Evolutionary conservation across 257 asterid species (phyloP).

Genomic region (Penstemon eatonii): DNA sequence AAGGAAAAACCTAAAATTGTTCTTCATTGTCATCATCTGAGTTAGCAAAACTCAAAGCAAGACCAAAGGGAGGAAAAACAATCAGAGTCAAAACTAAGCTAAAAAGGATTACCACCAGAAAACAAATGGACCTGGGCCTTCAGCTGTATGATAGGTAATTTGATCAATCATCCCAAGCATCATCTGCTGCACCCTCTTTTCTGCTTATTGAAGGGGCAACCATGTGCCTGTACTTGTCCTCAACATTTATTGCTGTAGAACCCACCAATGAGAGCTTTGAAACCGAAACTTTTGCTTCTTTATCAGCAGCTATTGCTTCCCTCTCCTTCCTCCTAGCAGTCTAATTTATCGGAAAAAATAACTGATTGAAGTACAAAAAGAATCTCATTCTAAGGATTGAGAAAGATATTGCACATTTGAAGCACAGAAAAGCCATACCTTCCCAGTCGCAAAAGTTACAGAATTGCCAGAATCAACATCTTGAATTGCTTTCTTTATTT

Average conservation of each 20-base stretch:
- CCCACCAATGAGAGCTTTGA: slow-evolving; percentile 54
- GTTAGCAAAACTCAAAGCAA: background rate
- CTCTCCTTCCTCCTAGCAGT: slow-evolving; percentile 79
- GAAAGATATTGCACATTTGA: background rate
- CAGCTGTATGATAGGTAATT: background rate
- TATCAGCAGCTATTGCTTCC: slow-evolving; percentile 76
- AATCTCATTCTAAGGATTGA: background rate
- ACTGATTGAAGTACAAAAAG: background rate
- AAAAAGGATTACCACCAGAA: slow-evolving; percentile 3
- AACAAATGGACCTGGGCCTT: background rate
- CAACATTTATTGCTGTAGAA: slow-evolving; percentile 53
- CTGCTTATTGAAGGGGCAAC: slow-evolving; percentile 46
- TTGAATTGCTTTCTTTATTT: slow-evolving; percentile 79
- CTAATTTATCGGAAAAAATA: slow-evolving; percentile 34
- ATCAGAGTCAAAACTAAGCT: slow-evolving; percentile 5
- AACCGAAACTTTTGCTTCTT: slow-evolving; percentile 47
- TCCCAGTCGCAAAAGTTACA: slow-evolving; percentile 72
- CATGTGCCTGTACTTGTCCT: slow-evolving; percentile 80
- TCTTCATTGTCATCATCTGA: slow-evolving; percentile 2
- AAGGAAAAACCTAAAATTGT: slow-evolving; percentile 5
- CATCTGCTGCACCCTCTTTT: slow-evolving; percentile 79
- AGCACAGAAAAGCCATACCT: slow-evolving; percentile 48
- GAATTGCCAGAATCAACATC: slow-evolving; percentile 77
- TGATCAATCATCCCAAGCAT: slow-evolving; percentile 77
- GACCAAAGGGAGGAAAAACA: background rate